Evolutionary conservation across 2,329 filamentous ascomycete genomes (phyloP).

Genomic region (Alternaria ventricosa): DNA sequence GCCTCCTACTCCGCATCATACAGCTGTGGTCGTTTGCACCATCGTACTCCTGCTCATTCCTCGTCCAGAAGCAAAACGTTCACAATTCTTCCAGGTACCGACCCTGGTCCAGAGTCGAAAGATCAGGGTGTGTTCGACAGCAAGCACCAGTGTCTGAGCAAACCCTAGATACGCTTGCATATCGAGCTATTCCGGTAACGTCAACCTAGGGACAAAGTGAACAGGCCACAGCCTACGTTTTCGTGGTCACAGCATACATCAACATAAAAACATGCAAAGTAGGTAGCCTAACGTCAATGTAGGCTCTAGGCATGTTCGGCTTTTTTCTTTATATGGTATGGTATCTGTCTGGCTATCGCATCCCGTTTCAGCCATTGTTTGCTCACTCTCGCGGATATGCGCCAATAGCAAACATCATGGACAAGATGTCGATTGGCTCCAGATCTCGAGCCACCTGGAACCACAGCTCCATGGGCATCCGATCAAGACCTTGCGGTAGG

Average conservation of each 20-base stretch:
- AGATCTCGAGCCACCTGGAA: slow-evolving; percentile 49
- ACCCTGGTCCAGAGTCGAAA: too few species aligned
- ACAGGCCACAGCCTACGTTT: not conserved
- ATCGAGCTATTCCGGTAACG: not conserved
- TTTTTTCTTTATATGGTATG: not conserved
- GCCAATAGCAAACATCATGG: slow-evolving; percentile 45
- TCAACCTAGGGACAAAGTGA: not conserved
- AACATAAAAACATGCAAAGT: not conserved
- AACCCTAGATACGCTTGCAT: not conserved
- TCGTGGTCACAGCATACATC: not conserved
- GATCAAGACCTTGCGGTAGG: slow-evolving; percentile 5
- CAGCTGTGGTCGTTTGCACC: too few species aligned
- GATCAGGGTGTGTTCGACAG: not conserved
- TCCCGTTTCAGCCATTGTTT: not conserved
- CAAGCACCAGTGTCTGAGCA: not conserved
- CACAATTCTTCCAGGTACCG: too few species aligned
- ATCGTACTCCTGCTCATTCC: too few species aligned
- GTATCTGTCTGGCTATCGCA: not conserved
- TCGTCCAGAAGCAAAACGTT: too few species aligned
- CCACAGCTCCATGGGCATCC: slow-evolving; percentile 52
- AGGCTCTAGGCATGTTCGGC: not conserved
- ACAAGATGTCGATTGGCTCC: slow-evolving; percentile 47
- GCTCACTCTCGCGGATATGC: slow-evolving; percentile 18
- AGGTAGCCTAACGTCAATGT: not conserved
- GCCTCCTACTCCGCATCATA: not conserved